These are phyloP conservation scores for Cyberlindnera amylophila DNA, from an alignment of 805 yeast genomes.

Conservation along the genomic window DNA sequence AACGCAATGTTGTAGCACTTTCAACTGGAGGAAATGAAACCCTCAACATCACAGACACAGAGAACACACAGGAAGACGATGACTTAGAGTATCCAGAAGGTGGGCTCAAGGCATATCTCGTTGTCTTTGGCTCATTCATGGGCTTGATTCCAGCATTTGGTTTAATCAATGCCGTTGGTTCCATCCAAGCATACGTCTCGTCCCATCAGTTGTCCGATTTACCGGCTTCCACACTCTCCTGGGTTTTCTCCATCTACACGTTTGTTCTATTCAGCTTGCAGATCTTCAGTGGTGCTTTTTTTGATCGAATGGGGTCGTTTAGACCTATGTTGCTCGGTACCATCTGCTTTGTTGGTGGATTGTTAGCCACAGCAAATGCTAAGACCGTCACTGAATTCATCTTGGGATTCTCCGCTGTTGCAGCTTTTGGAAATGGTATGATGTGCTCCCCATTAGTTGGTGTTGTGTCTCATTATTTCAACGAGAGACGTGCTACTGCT, in stretches of 20 bases:
- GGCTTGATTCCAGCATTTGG: slow-evolving; percentile 57
- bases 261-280: slow-evolving; percentile 46
- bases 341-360: slow-evolving; percentile 39
- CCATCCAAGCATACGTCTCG: slow-evolving; percentile 56
- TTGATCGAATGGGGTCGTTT: slow-evolving; percentile 50
- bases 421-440: slow-evolving; percentile 59
- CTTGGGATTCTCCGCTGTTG: slow-evolving; percentile 46
- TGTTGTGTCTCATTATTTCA: slow-evolving; percentile 62
- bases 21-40: no score
- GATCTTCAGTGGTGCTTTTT: slow-evolving; percentile 51
- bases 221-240: slow-evolving; percentile 47
- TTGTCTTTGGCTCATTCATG: slow-evolving; percentile 53
- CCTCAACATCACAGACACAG: no score
- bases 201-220: slow-evolving; percentile 47
- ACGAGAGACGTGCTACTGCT: slow-evolving; percentile 51
- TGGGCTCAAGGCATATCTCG: slow-evolving; percentile 51
- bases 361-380: slow-evolving; percentile 49
- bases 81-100: slow-evolving; percentile 54
- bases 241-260: slow-evolving; percentile 60
- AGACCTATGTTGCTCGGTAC: slow-evolving; percentile 40
- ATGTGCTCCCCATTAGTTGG: slow-evolving; percentile 55
- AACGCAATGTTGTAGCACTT: no score
- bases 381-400: slow-evolving; percentile 54
- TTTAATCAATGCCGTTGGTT: slow-evolving; percentile 54
- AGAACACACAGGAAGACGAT: slow-evolving; percentile 9